Base-by-base conservation (phyloP, 2,329 filamentous ascomycete species). In the Hypoxylon sp. region DNA sequence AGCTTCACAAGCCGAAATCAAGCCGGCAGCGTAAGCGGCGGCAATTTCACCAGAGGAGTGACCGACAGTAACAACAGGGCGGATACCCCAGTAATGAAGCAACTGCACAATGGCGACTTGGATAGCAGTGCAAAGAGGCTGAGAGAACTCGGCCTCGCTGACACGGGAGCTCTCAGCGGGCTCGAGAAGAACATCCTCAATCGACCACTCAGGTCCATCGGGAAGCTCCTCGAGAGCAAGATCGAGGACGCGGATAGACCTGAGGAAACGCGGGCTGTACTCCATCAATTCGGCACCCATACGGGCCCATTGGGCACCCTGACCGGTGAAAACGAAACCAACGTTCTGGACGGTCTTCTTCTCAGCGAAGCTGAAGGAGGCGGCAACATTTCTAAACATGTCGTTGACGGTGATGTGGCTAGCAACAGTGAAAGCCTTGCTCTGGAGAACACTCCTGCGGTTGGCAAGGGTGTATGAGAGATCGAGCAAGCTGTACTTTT, bases 21-120 rank as follows among this genome's bases (percentile, higher is more conserved):
- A 52, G n/a, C 72, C 72, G 28, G 72, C 65, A 15, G 72, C 70
- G 59, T 82, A 78, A 50, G 79, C 77, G 61, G 83, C 75, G 48
- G 82, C 82, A 22, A 84, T 81, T 57, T 85, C 74, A 19, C 77
- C 70, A 5, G 77, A 72, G 8, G 74, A 69, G n/a, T 82, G 82
- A 4, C 79, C 70, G 1, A 76, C 53, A 41, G 80, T 77, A 5
- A 75, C 69, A 2, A 73, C 71, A 2, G 73, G 72, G 2, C 68
- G 72, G 28, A 82, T 68, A 44, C 78, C 68, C 64, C 73, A 72
- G 26, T 77, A 72, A 8, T 75, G 74, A 41, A 79, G 76, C 15
- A 77, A 70, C 30, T 79, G 77, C 50, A 82, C 81, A 56, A 79
- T 78, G 37, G 73, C 72, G 32, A 80, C 71, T 64, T 84, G 79